Evolutionary conservation across 768 basidiomycete genomes (phyloP), one percentile per base, ranked within the genome.

Genomic region (Mycena pura): DNA sequence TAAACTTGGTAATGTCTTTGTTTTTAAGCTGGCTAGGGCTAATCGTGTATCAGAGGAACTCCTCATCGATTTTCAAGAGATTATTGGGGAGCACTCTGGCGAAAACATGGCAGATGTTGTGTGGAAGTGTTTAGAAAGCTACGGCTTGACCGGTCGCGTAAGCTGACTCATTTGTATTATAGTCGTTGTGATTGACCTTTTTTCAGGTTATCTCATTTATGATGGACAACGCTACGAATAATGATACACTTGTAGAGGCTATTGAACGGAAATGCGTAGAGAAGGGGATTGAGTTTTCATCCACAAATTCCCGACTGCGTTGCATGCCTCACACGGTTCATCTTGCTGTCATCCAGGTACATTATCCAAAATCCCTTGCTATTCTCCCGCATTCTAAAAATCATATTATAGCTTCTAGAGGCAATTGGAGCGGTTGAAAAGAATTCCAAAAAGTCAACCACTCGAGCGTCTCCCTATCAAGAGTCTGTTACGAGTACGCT

Each of bases 291-390:
- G 2, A 15, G 1, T 75, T 79, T 48, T 64, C 61, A 14, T 68
- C 73, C 1, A 14, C 6, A 6, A 46, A 69, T 17, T 65, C 74
- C 5, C 68, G 72, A 2, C 48, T 75, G 19, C 71, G 67, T 21
- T 79, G 77, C 63, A 74, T 78, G 73, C 78, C 75, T 0, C 77
- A 79, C 32, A 77, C 74, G 0, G 67, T 78, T 6, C 74, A 79
- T 60, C 70, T 79, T 27, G 76, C 76, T 3, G 73, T 74, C 72
- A 19, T 74, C 2, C 60, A 75, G 64, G 75, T 73, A 60, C 10
- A 57, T 32, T 36, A 21, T 21, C 19, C 19, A 36, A 19, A 15
- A 15, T 31, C 6, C 13, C 6, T 6, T 7, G 6, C 34, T 31
- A 17, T n/a, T 22, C 9, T 10, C 38, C n/a, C 3, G 6, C 8